Percentiles rank a stretch among this genome's conserved stretches.
Conservation (phyloP, 2,329 filamentous ascomycete genomes). For the Clonostachys byssicola region DNA sequence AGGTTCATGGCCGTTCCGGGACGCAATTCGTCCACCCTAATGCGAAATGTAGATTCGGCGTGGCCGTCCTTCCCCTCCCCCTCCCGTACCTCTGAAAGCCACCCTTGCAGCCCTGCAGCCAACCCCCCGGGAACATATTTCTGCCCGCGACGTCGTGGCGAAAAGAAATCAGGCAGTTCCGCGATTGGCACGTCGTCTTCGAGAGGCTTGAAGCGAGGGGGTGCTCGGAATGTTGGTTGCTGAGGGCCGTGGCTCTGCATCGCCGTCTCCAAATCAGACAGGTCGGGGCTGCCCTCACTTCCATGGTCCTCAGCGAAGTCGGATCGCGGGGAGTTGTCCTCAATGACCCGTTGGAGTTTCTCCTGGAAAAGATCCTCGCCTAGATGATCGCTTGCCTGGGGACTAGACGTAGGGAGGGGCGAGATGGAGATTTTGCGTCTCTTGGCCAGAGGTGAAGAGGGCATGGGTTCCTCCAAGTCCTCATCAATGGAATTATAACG, state of each 20-base stretch:
- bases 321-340: no score
- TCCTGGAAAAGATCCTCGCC: no score
- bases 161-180: constrained; percentile 21
- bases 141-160: constrained; percentile 26
- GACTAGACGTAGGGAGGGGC: neutral
- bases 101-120: constrained; percentile 31
- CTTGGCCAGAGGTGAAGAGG: neutral
- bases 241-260: constrained; percentile 12
- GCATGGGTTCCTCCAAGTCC: neutral
- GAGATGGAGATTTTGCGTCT: neutral
- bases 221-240: constrained; percentile 29
- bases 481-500: neutral
- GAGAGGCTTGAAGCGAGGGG: constrained; percentile 31
- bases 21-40: constrained; percentile 21
- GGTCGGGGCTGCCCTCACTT: no score
- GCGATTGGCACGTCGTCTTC: constrained; percentile 10
- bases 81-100: constrained; percentile 33
- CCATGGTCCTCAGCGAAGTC: no score
- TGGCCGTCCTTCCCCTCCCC: constrained; percentile 15
- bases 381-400: no score
- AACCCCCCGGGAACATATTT: constrained; percentile 29
- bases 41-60: constrained; percentile 8
- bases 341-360: no score
- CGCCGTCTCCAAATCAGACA: neutral
- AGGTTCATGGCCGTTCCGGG: constrained; percentile 28